phyloP scores from a whole-genome alignment of 305 asterid species.

The Withania somnifera region DNA sequence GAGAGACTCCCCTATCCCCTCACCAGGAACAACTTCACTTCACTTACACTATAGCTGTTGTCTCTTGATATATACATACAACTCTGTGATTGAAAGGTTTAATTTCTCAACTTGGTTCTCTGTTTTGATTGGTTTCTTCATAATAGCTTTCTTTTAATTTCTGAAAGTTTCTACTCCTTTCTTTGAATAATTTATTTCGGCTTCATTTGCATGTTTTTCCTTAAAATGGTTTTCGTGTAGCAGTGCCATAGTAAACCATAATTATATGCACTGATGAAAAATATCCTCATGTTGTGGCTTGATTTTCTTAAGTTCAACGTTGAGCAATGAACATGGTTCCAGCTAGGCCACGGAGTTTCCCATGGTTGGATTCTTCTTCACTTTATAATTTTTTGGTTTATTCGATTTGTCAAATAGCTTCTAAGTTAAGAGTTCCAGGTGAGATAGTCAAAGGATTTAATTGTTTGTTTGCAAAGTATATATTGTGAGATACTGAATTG shows the following conservation, averaged over 20 bases:
- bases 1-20: neutral
- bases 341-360: neutral
- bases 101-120: neutral
- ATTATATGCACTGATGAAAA: neutral
- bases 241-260: neutral
- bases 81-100: neutral
- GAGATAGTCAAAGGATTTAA: neutral
- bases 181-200: neutral
- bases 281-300: neutral
- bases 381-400: neutral
- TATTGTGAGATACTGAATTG: neutral
- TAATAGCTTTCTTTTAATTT: neutral
- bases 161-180: neutral
- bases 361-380: neutral
- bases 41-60: neutral
- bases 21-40: neutral
- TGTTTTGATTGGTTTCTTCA: conserved; percentile 3
- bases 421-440: neutral
- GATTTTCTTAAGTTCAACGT: neutral
- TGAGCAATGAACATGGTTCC: neutral
- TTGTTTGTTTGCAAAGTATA: neutral
- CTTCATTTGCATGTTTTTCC: neutral
- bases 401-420: neutral
- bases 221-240: neutral
- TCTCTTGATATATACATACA: neutral